Percentiles rank a stretch among this genome's conserved stretches.
Evolutionary conservation across 192 early-diverging fungal genomes (phyloP).

Genomic region (Backusella psychrophila): DNA sequence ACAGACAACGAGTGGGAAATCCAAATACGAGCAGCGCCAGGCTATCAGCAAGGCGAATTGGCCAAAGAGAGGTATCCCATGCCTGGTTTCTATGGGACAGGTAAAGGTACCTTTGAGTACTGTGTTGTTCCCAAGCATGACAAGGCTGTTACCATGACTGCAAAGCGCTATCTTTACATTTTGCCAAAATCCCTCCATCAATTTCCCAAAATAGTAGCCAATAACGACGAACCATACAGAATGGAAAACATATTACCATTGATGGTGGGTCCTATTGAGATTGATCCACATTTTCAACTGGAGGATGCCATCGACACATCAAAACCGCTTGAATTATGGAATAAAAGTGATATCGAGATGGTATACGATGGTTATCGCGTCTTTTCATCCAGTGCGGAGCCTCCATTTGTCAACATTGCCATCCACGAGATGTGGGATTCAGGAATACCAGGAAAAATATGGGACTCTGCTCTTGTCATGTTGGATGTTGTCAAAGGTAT

Average conservation of each 20-base stretch:
- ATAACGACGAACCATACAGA: background rate
- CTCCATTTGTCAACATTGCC: constrained; percentile 11
- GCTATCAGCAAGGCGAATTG: background rate
- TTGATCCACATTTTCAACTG: background rate
- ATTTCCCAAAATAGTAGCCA: constrained; percentile 9
- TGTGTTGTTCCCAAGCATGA: background rate
- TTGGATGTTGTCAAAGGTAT: constrained; percentile 31
- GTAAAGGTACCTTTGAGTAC: constrained; percentile 30
- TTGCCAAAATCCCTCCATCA: background rate
- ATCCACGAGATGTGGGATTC: constrained; percentile 42
- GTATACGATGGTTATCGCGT: constrained; percentile 17
- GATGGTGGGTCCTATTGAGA: constrained; percentile 15
- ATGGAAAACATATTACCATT: constrained; percentile 19
- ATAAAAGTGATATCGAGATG: constrained; percentile 1
- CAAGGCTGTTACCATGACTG: background rate
- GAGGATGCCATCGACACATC: background rate
- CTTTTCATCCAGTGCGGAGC: background rate
- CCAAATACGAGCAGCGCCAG: constrained; percentile 11
- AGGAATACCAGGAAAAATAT: constrained; percentile 47
- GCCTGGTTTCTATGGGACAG: constrained; percentile 21
- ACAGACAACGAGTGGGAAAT: constrained; percentile 3
- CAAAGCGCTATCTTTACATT: constrained; percentile 7
- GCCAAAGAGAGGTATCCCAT: background rate
- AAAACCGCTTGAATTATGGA: constrained; percentile 8
- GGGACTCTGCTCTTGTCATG: constrained; percentile 49